These are phyloP conservation scores for Talaromyces sp. DNA, from an alignment of 2,329 filamentous ascomycete species.

Conservation along the genomic window DNA sequence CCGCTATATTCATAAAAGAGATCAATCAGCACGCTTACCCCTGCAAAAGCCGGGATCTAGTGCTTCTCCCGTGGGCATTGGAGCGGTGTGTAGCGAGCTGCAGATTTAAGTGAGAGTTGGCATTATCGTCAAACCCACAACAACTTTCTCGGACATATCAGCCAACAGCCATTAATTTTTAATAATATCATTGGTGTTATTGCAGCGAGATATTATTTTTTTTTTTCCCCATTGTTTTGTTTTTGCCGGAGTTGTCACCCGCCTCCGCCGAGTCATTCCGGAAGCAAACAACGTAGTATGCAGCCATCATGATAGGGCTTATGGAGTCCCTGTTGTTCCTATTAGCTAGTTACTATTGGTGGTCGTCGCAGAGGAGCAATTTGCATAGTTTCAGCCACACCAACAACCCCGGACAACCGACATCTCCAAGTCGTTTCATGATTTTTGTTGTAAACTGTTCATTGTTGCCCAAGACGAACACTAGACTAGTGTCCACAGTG, in stretches of 20 bases:
- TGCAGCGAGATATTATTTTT: background rate
- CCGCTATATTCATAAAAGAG: background rate
- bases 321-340: background rate
- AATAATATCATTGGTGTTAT: background rate
- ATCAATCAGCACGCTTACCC: background rate
- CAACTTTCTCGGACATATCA: background rate
- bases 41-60: background rate
- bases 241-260: background rate
- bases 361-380: background rate
- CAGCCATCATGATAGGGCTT: background rate
- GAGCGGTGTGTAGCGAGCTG: background rate
- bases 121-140: background rate
- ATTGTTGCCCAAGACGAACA: background rate
- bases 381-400: background rate
- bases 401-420: background rate
- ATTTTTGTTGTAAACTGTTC: background rate
- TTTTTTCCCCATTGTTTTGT: background rate
- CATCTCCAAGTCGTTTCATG: background rate
- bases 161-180: background rate
- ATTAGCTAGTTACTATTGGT: background rate
- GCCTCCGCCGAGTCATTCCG: background rate
- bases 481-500: background rate
- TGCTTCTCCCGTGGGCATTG: background rate
- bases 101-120: background rate
- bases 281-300: background rate